Evolutionary conservation across 1,284 basidiomycete species (phyloP), one percentile per base, ranked within the genome.

Genomic region (Ganoderma resinaceum): DNA sequence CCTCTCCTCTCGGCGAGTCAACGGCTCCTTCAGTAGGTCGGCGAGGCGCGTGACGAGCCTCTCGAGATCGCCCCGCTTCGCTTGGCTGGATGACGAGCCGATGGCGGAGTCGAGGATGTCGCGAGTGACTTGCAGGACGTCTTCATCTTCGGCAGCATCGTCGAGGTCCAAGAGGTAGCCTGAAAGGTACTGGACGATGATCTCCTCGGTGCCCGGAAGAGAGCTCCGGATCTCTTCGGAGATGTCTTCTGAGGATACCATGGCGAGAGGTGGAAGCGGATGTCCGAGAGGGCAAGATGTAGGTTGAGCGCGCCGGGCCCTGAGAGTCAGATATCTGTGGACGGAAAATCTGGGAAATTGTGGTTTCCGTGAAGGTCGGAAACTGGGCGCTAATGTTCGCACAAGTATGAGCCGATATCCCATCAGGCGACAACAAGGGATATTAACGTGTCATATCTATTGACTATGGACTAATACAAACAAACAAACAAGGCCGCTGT

Each of bases 91-190:
- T 0, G 78, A 75, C 2, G 76, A 78, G 3, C 77, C 77, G 11
- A 75, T 70, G n/a, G 93, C 85, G 35, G 92, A 94, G 72, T 88
- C 85, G 40, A 97, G 87, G 76, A 96, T 93, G 58, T 89, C 86
- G 40, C 89, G 87, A 37, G 94, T 91, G 70, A 96, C 87, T 70
- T 91, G 88, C 20, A 96, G 86, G 58, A 96, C 91, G 78, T 96
- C 95, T 76, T 96, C 95, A 72, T 96, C 95, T 80, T 95, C 95
- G 61, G 94, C 93, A 38, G 95, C 95, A 79, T 97, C 96, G 78
- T 98, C 97, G 66, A 96, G 89, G 77, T 98, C 96, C 66, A 96
- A 89, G 62, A 98, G 89, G 77, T 95, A 96, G 43, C 96, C 96
- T 29, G 95, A 87, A 61, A 99, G 90, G 79, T 99, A 99, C 72